Evolutionary conservation across 192 early-diverging fungal species (phyloP), one percentile per base, ranked within the genome.

Genomic region (Chytriomyces sp.): DNA sequence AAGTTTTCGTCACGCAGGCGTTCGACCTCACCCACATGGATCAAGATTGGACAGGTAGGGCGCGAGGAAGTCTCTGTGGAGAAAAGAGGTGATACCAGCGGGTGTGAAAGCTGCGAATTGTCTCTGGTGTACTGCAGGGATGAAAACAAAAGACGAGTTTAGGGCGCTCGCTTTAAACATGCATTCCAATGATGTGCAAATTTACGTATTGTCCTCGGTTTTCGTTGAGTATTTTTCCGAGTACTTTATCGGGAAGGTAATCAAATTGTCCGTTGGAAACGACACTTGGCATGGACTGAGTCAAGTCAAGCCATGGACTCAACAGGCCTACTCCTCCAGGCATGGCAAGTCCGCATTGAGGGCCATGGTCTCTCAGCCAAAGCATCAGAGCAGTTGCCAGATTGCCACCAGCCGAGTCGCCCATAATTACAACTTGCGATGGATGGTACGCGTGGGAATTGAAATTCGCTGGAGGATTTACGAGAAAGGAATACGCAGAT

Each of bases 281-380:
- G 72, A 81, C 83, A 13, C 78, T 77, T 6, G 85, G 87, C 79
- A 77, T 79, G 6, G 83, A 85, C 63, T 86, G 85, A 5, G 85
- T 85, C 6, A 88, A 72, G 75, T 88, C 87, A 10, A 85, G 7
- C 92, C 92, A 93, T 28, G 92, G 92, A 53, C 89, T 90, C 62
- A 90, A 64, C 2, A 83, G 79, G 26, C 86, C 83, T 0, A 80
- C 76, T 0, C 87, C 90, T 9, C 79, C 90, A 6, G 91, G 88
- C 61, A 88, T 70, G 10, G 81, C 77, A 10, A 61, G 77, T 48
- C 20, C n/a, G 35, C 9, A 35, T 45, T 24, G 26, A 47, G 20
- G 44, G 7, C 65, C 75, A 59, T 79, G 28, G 71, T 85, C 83
- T 4, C 83, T 70, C 5, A 82, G 50, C 79, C 77, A 85, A n/a